Percentiles rank a stretch among this genome's conserved stretches.
phyloP scores from a whole-genome alignment of 169 alveolate species.

The Cryptosporidium sp. region DNA sequence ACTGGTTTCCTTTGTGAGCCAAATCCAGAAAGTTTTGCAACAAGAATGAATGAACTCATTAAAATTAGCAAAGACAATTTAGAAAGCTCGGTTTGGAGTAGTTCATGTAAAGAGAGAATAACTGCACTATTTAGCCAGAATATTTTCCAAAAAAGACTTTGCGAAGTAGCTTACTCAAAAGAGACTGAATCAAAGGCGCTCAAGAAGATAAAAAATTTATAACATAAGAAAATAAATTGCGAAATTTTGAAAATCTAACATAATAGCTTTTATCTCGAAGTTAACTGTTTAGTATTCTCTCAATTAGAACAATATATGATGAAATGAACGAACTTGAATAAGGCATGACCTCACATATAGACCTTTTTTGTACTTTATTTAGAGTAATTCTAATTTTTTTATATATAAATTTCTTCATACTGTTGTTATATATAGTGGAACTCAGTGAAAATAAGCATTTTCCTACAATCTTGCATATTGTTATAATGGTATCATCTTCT shows the following conservation, averaged over 20 bases:
- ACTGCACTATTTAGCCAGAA: conserved; percentile 44
- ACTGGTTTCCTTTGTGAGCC: conserved; percentile 88
- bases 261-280: background rate
- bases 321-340: conserved; percentile 40
- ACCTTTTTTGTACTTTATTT: conserved; percentile 11
- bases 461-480: conserved; percentile 26
- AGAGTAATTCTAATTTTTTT: conserved; percentile 6
- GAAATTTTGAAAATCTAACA: background rate
- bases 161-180: conserved; percentile 20
- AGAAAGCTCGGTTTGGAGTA: conserved; percentile 60
- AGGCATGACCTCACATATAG: conserved; percentile 69
- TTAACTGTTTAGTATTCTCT: conserved; percentile 3
- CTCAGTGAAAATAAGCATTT: conserved; percentile 13
- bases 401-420: conserved; percentile 11
- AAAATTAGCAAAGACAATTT: conserved; percentile 65
- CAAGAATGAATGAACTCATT: conserved; percentile 81
- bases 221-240: background rate
- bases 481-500: conserved; percentile 27
- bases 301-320: conserved; percentile 5
- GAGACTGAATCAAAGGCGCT: background rate
- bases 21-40: conserved; percentile 84
- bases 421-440: background rate
- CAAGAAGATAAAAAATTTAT: background rate
- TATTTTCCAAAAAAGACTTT: conserved; percentile 31
- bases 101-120: conserved; percentile 45